phyloP scores from a whole-genome alignment of 805 yeast species.

The Metschnikowia noctiluminum region DNA sequence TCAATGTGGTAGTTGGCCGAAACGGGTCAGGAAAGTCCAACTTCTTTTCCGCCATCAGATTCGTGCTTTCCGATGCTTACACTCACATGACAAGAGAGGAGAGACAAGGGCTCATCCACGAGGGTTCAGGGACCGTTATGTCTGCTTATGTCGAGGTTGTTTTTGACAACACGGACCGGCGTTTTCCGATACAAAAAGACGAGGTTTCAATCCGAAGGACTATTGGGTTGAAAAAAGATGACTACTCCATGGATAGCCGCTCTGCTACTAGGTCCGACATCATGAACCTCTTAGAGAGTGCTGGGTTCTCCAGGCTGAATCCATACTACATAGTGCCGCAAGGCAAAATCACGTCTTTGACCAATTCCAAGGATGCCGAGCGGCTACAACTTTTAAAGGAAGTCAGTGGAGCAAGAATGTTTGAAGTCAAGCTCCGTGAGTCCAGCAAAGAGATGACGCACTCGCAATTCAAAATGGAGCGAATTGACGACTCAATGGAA shows the following conservation, averaged over 20 bases:
- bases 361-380: constrained; percentile 85
- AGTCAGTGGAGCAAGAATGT: constrained; percentile 92
- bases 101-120: constrained; percentile 82
- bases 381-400: constrained; percentile 77
- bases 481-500: constrained; percentile 68
- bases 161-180: constrained; percentile 74
- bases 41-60: constrained; percentile 91
- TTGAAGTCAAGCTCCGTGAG: constrained; percentile 76
- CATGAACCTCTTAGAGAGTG: constrained; percentile 78
- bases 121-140: constrained; percentile 86
- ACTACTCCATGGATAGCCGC: constrained; percentile 77
- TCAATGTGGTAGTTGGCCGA: constrained; percentile 81
- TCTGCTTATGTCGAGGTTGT: constrained; percentile 90
- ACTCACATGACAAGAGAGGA: constrained; percentile 82
- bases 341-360: constrained; percentile 83
- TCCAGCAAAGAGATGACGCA: constrained; percentile 76
- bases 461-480: constrained; percentile 63
- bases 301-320: constrained; percentile 86
- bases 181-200: constrained; percentile 66
- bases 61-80: constrained; percentile 87
- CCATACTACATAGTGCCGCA: constrained; percentile 98
- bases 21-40: constrained; percentile 98
- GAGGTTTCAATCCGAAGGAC: constrained; percentile 81
- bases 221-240: constrained; percentile 90
- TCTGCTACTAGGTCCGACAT: constrained; percentile 78